phyloP scores from a whole-genome alignment of 2,329 filamentous ascomycete species.

The Arthrobotrys sphaeroides region DNA sequence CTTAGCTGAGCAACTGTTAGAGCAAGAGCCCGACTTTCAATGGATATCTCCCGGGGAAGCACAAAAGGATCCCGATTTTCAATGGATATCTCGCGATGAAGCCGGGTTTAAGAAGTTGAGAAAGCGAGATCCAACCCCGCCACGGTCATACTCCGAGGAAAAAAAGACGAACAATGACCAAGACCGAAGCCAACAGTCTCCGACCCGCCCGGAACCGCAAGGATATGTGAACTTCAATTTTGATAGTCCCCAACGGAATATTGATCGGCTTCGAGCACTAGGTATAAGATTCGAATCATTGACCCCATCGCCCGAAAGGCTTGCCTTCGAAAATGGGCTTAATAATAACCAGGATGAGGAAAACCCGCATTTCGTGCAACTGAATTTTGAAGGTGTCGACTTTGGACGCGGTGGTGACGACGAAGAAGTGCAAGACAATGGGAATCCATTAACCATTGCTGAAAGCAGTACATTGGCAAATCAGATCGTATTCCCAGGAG shows the following conservation, averaged over 20 bases:
- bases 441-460: too few species aligned
- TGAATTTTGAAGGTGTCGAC: neutral
- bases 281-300: neutral
- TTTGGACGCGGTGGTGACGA: neutral
- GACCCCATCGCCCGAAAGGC: neutral
- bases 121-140: neutral
- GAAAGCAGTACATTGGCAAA: too few species aligned
- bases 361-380: neutral
- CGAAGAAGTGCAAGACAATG: too few species aligned
- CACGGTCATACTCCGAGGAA: neutral
- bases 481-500: too few species aligned
- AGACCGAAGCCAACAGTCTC: neutral
- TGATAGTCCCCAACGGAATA: neutral
- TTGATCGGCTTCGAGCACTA: neutral
- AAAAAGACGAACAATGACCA: neutral
- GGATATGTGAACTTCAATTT: too few species aligned
- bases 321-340: neutral
- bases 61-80: neutral
- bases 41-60: neutral
- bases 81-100: neutral
- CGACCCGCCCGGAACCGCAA: neutral
- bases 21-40: neutral
- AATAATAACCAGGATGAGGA: neutral
- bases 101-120: conserved; percentile 5
- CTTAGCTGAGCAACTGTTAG: neutral